Evolutionary conservation across 768 basidiomycete genomes (phyloP).

Genomic region (Clitopilus passeckerianus): DNA sequence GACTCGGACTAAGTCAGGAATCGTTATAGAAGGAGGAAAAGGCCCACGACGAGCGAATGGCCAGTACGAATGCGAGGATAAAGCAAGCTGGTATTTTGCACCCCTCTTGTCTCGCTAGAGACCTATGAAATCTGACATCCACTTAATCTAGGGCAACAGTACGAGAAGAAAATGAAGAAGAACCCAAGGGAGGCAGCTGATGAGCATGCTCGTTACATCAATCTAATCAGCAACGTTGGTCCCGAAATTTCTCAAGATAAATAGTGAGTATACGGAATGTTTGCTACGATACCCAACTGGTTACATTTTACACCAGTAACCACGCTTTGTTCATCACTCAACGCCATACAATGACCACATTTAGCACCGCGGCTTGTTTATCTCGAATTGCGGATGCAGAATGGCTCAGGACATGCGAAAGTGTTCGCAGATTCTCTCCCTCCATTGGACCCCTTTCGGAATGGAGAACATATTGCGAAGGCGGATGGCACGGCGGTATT

Average conservation of each 20-base stretch:
- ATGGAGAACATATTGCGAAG: slow-evolving; percentile 74
- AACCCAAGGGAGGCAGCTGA: slow-evolving; percentile 60
- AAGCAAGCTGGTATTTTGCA: slow-evolving; percentile 61
- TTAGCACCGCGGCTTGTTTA: slow-evolving; percentile 58
- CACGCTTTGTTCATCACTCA: slow-evolving; percentile 61
- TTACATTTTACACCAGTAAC: slow-evolving; percentile 38
- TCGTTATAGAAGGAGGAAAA: slow-evolving; percentile 72
- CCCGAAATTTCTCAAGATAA: slow-evolving; percentile 80
- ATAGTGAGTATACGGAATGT: slow-evolving; percentile 47
- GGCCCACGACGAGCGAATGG: slow-evolving; percentile 66
- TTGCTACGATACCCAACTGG: neutral
- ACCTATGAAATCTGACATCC: neutral
- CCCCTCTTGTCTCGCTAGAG: no score
- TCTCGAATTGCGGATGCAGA: slow-evolving; percentile 75
- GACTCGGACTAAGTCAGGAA: neutral
- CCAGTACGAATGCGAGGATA: slow-evolving; percentile 62
- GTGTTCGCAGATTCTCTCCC: slow-evolving; percentile 62
- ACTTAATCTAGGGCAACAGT: slow-evolving; percentile 48
- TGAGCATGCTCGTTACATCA: slow-evolving; percentile 76
- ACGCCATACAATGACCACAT: slow-evolving; percentile 52
- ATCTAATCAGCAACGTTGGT: slow-evolving; percentile 63
- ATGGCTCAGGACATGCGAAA: slow-evolving; percentile 70
- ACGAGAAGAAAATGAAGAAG: slow-evolving; percentile 81
- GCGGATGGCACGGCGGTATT: slow-evolving; percentile 56
- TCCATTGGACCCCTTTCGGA: slow-evolving; percentile 67